Evolutionary conservation across 2,329 filamentous ascomycete species (phyloP), one percentile per base, ranked within the genome.

Genomic region (Ophiocordyceps camponoti-saundersi): DNA sequence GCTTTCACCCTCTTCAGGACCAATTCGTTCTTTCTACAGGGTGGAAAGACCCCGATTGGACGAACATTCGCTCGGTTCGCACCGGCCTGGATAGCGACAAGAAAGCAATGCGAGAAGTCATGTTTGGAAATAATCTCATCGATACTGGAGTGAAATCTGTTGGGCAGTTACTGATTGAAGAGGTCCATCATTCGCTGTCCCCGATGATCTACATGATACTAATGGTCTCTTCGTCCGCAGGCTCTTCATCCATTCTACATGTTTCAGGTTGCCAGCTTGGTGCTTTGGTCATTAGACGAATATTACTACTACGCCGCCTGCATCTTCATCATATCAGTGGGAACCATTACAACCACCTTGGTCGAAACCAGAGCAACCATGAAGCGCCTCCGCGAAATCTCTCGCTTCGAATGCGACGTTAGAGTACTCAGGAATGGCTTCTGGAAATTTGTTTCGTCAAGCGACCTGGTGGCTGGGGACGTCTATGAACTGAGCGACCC

Each of bases 261-360:
- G 48, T 98, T 98, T 60, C 92, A 98, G 64, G 82, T 96, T 56
- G 90, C 89, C 44, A 96, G 92, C 68, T 70, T 98, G 53, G 65
- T 94, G 40, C 76, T 98, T 3, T 98, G 92, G 92, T 95, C 90
- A 11, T 60, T 95, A 54, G 92, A 98, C 59, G 75, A 93, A 56
- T 98, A 98, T 62, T 98, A 95, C 61, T 98, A 96, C 66, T 98
- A 98, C 63, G 92, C 92, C 5, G 74, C 80, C 16, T 94, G 89
- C 60, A 98, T 98, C 55, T 94, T 98, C 56, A 59, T 90, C 50
- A 96, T 98, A 63, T 98, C 93, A 0, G 75, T 92, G 42, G 84
- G 88, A 55, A 96, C 90, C 62, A 95, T 98, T 56, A 76, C 79
- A 5, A 83, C 88, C 2, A 95, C 92, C 0, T 73, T 98, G 15